Percentiles rank a stretch among this genome's conserved stretches.
These are phyloP conservation scores for Sphaerulina vaccinii DNA, from an alignment of 2,329 filamentous ascomycete genomes.

Conservation along the genomic window DNA sequence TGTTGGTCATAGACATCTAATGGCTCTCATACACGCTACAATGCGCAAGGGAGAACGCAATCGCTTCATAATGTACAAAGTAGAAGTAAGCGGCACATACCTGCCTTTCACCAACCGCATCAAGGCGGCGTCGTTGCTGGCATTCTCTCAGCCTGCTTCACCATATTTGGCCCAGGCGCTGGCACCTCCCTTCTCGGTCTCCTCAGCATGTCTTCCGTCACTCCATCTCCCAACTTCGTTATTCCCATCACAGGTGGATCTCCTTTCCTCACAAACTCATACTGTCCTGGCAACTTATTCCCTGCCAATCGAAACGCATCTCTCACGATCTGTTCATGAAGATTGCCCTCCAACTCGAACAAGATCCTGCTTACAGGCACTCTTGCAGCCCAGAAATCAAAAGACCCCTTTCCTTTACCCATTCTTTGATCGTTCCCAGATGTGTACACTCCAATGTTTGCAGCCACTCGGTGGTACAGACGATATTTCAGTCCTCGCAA, in stretches of 20 bases:
- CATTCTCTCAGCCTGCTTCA: constrained; percentile 30
- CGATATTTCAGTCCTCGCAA: constrained; percentile 89
- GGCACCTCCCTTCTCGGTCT: constrained; percentile 54
- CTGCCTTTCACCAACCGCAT: background rate
- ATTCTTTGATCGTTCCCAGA: constrained; percentile 97
- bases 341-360: constrained; percentile 85
- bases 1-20: too few relatives aligned
- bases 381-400: constrained; percentile 93
- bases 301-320: constrained; percentile 93
- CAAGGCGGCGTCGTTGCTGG: constrained; percentile 27
- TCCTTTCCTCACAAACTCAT: constrained; percentile 91
- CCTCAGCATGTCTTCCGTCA: constrained; percentile 81
- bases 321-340: constrained; percentile 91
- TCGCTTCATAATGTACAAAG: background rate
- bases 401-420: constrained; percentile 97
- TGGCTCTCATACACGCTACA: too few relatives aligned
- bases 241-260: constrained; percentile 88
- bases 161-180: constrained; percentile 32
- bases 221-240: constrained; percentile 77
- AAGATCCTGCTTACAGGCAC: constrained; percentile 87
- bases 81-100: background rate
- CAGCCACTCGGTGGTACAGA: constrained; percentile 84
- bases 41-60: background rate
- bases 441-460: constrained; percentile 92
- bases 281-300: constrained; percentile 87